A percentile compares a stretch with the other conserved stretches of the same genome.
Evolutionary conservation across 2,329 filamentous ascomycete genomes (phyloP).

Genomic region (Pestalotiopsis sp.): DNA sequence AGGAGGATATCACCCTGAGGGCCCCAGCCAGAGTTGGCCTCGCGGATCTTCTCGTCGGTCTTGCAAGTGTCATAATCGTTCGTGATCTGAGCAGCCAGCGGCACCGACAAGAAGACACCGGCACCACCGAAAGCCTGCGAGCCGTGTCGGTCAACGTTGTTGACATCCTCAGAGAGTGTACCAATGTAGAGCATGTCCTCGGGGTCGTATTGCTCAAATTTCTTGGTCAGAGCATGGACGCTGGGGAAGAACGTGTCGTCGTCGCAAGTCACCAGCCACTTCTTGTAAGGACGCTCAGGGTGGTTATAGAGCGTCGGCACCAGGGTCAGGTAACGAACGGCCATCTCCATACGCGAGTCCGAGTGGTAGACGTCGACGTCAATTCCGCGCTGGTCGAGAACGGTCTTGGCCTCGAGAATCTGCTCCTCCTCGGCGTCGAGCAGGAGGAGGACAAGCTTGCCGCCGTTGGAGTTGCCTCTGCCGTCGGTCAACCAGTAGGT

Average conservation of each 20-base stretch:
- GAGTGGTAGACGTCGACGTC: constrained; percentile 60
- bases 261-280: constrained; percentile 65
- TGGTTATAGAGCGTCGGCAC: constrained; percentile 58
- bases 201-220: constrained; percentile 54
- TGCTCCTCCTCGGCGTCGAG: constrained; percentile 54
- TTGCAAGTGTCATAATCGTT: constrained; percentile 48
- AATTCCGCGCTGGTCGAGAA: constrained; percentile 51
- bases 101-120: constrained; percentile 62
- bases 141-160: constrained; percentile 61
- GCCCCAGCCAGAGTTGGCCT: constrained; percentile 61
- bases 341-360: constrained; percentile 57
- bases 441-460: constrained; percentile 56
- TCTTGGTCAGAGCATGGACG: constrained; percentile 55
- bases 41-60: constrained; percentile 52
- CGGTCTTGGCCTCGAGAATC: constrained; percentile 49
- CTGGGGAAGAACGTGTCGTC: constrained; percentile 69
- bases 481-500: constrained; percentile 62
- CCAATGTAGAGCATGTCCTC: constrained; percentile 59
- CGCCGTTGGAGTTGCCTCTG: constrained; percentile 57
- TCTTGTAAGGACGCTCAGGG: constrained; percentile 47
- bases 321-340: constrained; percentile 58
- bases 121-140: constrained; percentile 67
- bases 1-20: constrained; percentile 64
- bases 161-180: constrained; percentile 63
- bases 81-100: constrained; percentile 48